Evolutionary conservation across 495 filamentous ascomycete genomes (phyloP).

Genomic region (Chaetomidium leptoderma): DNA sequence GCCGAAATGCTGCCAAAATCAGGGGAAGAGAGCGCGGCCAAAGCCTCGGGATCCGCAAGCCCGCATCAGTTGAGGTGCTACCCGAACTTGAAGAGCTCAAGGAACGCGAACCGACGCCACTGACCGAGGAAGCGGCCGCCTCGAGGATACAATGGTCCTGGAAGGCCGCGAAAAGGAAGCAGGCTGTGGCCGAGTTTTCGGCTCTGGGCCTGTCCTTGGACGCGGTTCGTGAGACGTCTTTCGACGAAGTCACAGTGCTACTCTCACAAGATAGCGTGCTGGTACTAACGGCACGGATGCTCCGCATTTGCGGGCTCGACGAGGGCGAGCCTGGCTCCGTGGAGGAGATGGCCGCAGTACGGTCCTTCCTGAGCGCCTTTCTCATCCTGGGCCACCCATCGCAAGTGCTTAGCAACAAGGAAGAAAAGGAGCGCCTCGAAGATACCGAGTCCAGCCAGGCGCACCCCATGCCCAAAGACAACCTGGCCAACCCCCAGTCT

Average conservation of each 20-base stretch:
- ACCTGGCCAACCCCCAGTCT: constrained; percentile 54
- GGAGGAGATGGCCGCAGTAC: constrained; percentile 71
- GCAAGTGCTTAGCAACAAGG: constrained; percentile 81
- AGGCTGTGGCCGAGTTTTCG: constrained; percentile 60
- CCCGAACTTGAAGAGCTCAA: constrained; percentile 54
- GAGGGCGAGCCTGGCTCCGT: constrained; percentile 64
- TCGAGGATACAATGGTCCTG: constrained; percentile 72
- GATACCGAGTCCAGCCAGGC: constrained; percentile 51
- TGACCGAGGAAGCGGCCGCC: constrained; percentile 65
- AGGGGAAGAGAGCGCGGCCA: constrained; percentile 58
- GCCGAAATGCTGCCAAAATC: constrained; percentile 50
- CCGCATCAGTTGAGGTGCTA: constrained; percentile 39
- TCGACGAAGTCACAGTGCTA: constrained; percentile 74
- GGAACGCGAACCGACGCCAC: constrained; percentile 44
- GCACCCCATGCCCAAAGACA: constrained; percentile 46
- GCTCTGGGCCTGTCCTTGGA: constrained; percentile 70
- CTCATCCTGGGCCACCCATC: constrained; percentile 87
- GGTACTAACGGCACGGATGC: constrained; percentile 61
- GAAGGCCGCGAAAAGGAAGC: constrained; percentile 58
- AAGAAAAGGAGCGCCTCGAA: constrained; percentile 68
- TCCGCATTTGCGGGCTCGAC: constrained; percentile 72
- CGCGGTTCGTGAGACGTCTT: constrained; percentile 65
- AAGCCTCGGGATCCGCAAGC: constrained; percentile 54
- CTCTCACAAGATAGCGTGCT: constrained; percentile 75
- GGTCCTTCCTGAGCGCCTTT: constrained; percentile 89